phyloP scores from a whole-genome alignment of 805 yeast genomes.

The Clavispora vitiphila region DNA sequence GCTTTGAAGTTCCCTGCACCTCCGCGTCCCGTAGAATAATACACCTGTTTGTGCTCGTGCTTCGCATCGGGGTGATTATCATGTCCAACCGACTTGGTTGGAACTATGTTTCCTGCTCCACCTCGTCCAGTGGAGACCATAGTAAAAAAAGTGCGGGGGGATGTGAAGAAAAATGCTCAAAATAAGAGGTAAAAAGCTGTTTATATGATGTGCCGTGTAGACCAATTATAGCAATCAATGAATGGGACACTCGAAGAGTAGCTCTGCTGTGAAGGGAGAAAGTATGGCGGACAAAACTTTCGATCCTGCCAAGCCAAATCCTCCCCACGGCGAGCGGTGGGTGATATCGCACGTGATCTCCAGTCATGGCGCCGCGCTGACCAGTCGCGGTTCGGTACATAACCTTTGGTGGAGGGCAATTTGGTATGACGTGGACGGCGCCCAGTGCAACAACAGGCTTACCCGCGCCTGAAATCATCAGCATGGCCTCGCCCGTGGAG shows the following conservation, averaged over 20 bases:
- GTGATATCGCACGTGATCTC: not conserved
- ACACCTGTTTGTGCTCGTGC: conserved; percentile 25
- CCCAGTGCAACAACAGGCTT: no score
- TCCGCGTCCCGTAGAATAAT: conserved; percentile 71
- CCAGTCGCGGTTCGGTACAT: not conserved
- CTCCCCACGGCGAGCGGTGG: not conserved
- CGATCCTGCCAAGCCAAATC: not conserved
- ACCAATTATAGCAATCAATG: not conserved
- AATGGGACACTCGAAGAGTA: not conserved
- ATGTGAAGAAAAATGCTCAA: not conserved
- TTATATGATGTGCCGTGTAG: not conserved
- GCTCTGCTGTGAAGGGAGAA: not conserved
- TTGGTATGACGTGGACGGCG: not conserved
- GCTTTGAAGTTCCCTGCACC: conserved; percentile 68
- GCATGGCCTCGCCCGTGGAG: no score
- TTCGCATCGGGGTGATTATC: conserved; percentile 3
- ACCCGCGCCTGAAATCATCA: no score
- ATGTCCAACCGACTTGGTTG: not conserved
- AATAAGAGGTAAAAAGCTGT: no score
- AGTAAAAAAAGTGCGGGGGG: conserved; percentile 1
- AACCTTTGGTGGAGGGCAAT: not conserved
- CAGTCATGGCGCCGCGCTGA: not conserved
- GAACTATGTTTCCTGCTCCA: conserved; percentile 34
- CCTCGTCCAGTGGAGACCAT: conserved; percentile 34
- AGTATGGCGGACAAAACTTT: not conserved